Evolutionary conservation across 2,329 filamentous ascomycete species (phyloP), one percentile per base, ranked within the genome.

Genomic region (Trichoderma sp.): DNA sequence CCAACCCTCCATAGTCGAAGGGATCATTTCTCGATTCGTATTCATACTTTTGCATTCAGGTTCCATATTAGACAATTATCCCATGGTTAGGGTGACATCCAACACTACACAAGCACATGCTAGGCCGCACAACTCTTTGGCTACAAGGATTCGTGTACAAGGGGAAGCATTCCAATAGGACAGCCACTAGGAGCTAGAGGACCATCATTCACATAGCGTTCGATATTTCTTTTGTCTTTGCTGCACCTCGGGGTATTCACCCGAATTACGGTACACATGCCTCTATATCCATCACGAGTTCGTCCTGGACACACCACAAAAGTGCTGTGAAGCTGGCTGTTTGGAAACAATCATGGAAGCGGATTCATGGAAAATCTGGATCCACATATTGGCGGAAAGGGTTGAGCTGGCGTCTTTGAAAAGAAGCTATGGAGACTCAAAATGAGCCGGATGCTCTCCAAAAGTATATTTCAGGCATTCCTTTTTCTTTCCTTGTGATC

Each of bases 361-460:
- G 48, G 48, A 64, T 64, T 54, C 48, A 61, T 52, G 58, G 58
- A 61, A 61, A 61, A 61, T 61, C 50, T 52, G 58, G 27, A 8
- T 48, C 58, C 58, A 32, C 32, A 35, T 15, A 27, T 27, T 35
- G 42, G 32, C 19, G 17, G 29, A 17, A 4, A 27, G n/a, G 34
- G 34, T 19, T 39, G 39, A 37, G 58, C 19, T 61, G 29, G 42
- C 29, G 29, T 12, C 17, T 37, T 27, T 9, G 12, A 25, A 19
- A 19, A 19, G 58, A 60, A 60, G 39, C 39, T 50, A 50, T 60
- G 58, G 58, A 17, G 37, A 25, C 6, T 13, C 10, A 6, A 19
- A 37, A 57, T 8, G 19, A 17, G 10, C n/a, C n/a, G n/a, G n/a
- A n/a, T 32, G 9, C 15, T 42, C 34, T 7, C 9, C 27, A 58